phyloP scores from a whole-genome alignment of 345 rosid genomes.

The Brassica incana region DNA sequence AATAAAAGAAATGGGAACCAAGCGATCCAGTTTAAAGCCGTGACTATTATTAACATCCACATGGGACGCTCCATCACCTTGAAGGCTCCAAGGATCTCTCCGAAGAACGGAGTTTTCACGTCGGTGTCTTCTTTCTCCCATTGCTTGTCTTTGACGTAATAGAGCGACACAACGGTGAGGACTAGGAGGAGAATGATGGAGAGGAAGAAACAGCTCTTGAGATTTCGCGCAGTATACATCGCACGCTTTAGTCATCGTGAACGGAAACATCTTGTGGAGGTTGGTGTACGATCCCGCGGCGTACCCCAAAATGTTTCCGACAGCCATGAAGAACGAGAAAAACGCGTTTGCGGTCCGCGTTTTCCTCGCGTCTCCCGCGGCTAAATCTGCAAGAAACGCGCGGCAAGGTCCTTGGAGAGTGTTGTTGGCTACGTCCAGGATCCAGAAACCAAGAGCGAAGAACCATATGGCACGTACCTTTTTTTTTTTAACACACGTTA shows the following conservation, averaged over 20 bases:
- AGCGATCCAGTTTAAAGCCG: not conserved
- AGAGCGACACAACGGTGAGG: not conserved
- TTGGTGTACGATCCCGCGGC: not conserved
- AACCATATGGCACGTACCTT: not conserved
- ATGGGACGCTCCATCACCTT: not conserved
- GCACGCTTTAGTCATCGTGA: not conserved
- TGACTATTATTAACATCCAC: not conserved
- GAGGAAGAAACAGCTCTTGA: not conserved
- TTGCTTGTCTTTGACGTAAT: not conserved
- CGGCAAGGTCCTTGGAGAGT: slow-evolving; percentile 48
- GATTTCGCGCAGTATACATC: not conserved
- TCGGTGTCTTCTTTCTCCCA: not conserved
- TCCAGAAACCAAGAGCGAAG: slow-evolving; percentile 25
- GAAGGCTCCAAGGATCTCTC: not conserved
- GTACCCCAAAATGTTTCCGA: not conserved
- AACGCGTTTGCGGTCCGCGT: not conserved
- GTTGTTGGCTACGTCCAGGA: slow-evolving; percentile 74
- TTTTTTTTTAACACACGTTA: not conserved
- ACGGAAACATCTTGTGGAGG: not conserved
- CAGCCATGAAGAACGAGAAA: not conserved
- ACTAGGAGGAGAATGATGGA: not conserved
- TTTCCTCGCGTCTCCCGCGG: not conserved
- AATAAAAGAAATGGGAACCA: not conserved
- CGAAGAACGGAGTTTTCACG: not conserved
- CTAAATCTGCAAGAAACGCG: not conserved